A percentile compares a stretch with the other conserved stretches of the same genome.
phyloP scores from a whole-genome alignment of 257 asterid species.

The Anisodus tanguticus region DNA sequence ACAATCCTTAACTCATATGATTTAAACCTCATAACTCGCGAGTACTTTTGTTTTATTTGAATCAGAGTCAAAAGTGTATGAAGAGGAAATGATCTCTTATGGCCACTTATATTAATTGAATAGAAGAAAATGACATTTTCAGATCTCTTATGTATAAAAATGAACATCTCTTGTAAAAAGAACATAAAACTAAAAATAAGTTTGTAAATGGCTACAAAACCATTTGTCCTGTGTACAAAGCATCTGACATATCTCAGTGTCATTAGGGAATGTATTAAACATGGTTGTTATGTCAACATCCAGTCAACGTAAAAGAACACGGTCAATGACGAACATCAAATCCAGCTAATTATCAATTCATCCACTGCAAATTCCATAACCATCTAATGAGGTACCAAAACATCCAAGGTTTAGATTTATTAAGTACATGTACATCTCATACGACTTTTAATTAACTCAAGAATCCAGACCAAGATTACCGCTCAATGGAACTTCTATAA shows the following conservation, averaged over 20 bases:
- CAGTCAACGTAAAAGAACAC: not conserved
- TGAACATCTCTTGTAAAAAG: too few species aligned
- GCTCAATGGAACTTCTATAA: too few species aligned
- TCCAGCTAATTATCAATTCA: not conserved
- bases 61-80: not conserved
- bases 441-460: too few species aligned
- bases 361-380: not conserved
- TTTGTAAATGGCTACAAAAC: too few species aligned
- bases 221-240: not conserved
- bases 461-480: too few species aligned
- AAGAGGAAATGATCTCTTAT: too few species aligned
- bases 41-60: not conserved
- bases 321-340: not conserved
- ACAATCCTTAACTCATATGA: not conserved
- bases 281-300: not conserved
- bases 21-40: not conserved
- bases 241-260: not conserved
- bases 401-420: too few species aligned
- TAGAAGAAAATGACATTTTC: too few species aligned
- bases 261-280: not conserved
- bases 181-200: too few species aligned
- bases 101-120: too few species aligned
- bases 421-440: too few species aligned
- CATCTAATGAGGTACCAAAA: not conserved
- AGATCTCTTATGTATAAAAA: too few species aligned